phyloP scores from a whole-genome alignment of 2,329 filamentous ascomycete species.

The Clarireedia homoeocarpa region DNA sequence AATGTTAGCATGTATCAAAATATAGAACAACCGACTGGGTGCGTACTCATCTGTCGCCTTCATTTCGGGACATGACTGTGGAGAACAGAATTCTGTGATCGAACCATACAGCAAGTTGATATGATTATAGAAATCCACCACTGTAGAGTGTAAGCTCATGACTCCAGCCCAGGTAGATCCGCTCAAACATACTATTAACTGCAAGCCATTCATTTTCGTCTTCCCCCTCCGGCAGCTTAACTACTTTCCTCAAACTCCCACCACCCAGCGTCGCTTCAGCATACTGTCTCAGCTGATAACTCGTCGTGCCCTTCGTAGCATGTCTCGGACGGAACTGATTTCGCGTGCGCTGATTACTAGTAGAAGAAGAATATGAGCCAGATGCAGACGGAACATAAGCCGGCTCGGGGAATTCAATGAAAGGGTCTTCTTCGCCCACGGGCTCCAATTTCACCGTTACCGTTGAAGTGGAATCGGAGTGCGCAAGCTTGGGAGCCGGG shows the following conservation, averaged over 20 bases:
- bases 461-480: constrained; percentile 23
- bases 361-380: constrained; percentile 28
- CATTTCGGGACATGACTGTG: constrained; percentile 96
- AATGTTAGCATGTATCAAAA: constrained; percentile 4
- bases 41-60: constrained; percentile 96
- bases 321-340: constrained; percentile 88
- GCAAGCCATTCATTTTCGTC: constrained; percentile 98
- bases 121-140: constrained; percentile 99
- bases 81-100: constrained; percentile 98
- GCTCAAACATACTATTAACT: constrained; percentile 68
- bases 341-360: constrained; percentile 76
- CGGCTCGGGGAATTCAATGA: constrained; percentile 35
- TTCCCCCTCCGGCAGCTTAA: constrained; percentile 93
- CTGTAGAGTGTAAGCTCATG: constrained; percentile 40
- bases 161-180: neutral
- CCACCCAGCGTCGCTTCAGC: constrained; percentile 94
- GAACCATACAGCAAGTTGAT: constrained; percentile 98
- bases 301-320: constrained; percentile 76
- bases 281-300: constrained; percentile 93
- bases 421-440: constrained; percentile 20
- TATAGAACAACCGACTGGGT: neutral
- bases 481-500: neutral
- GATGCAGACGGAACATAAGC: constrained; percentile 26
- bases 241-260: constrained; percentile 89
- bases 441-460: constrained; percentile 13